These are phyloP conservation scores for Ochetophila trinervis DNA, from an alignment of 306 rosid genomes.

Conservation along the genomic window DNA sequence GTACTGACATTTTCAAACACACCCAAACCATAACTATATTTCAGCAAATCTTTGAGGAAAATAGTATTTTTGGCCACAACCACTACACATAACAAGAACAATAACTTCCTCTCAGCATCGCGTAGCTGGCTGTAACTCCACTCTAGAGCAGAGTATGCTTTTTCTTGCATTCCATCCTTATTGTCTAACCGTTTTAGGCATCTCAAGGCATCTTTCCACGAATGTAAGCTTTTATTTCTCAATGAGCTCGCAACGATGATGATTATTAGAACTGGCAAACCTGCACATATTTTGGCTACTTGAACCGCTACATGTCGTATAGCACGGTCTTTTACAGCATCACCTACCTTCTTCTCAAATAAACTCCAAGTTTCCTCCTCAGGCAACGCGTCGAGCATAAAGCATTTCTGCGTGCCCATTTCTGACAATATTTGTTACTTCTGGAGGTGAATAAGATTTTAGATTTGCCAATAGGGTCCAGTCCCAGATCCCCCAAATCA, in stretches of 20 bases:
- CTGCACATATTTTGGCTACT: background rate
- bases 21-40: constrained; percentile 28
- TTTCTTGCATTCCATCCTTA: background rate
- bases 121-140: constrained; percentile 23
- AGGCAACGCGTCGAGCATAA: background rate
- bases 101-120: background rate
- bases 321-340: background rate
- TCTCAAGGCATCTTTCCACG: background rate
- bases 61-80: background rate
- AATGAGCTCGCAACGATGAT: background rate
- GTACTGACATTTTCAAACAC: constrained; percentile 8
- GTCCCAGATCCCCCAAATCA: constrained; percentile 19
- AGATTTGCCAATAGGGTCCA: background rate
- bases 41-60: constrained; percentile 27
- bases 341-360: constrained; percentile 24
- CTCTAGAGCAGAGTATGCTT: background rate
- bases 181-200: background rate
- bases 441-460: constrained; percentile 25
- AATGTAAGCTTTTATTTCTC: no score
- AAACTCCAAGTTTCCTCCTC: constrained; percentile 12
- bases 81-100: constrained; percentile 29
- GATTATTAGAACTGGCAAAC: background rate
- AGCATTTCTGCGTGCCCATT: background rate
- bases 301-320: background rate
- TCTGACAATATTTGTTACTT: background rate